Evolutionary conservation across 139 green algal species (phyloP), one percentile per base, ranked within the genome.

Genomic region (Picochlorum sp.): DNA sequence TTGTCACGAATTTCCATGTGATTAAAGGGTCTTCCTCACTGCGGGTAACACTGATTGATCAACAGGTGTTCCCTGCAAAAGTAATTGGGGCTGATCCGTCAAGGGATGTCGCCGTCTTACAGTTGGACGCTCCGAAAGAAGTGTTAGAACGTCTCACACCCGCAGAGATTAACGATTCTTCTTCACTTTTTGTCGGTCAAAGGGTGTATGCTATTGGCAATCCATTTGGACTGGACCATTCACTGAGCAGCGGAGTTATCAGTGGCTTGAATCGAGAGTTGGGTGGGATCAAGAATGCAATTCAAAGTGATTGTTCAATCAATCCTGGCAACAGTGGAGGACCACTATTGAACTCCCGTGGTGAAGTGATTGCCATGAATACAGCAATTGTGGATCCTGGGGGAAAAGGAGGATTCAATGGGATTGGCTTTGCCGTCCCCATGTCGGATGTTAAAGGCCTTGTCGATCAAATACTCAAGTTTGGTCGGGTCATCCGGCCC

Each of bases 181-280:
- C 10, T 21, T 26, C 18, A 28, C 30, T 77, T 41, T 66, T 72
- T 20, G 85, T 92, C 3, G 84, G 85, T 0, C 85, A 92, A 61
- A 69, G 77, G 37, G 81, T 91, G 51, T 78, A 73, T 20, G 77
- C 77, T 7, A 64, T 77, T 21, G 78, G 83, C 37, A 92, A 92
- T 66, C 85, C 85, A n/a, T 92, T 90, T 79, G 85, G 83, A 0
- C 71, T 92, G 51, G 86, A 92, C 63, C 84, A 92, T 56, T 86
- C 86, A 3, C 66, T 92, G 14, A 91, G 76, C 5, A 57, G 61
- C 24, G 86, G 86, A 55, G 85, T 93, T 47, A 75, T 93, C 3
- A 81, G 65, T 49, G 85, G 83, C 3, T 58, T 90, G 20, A 81
- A 83, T 18, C 65, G 86, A 2, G 77, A 93, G 74, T 60, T 88